Percentiles rank a stretch among this genome's conserved stretches.
Conservation (phyloP, 148 eudicot species). For the Amaranthus palmeri region DNA sequence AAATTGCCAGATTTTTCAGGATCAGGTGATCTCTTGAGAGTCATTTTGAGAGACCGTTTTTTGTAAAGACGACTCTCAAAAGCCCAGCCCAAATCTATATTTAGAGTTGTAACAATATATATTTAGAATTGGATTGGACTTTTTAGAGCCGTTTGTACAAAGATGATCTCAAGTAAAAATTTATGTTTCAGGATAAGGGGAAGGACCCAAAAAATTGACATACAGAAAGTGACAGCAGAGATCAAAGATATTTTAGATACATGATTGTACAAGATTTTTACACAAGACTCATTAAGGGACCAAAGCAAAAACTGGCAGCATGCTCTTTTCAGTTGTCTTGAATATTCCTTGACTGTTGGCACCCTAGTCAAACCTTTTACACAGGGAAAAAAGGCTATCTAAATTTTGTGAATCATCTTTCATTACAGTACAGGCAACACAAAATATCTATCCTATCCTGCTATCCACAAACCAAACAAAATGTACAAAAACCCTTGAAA, state of each 20-base stretch:
- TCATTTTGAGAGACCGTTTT: no score
- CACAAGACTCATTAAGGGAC: background rate
- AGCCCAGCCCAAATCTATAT: no score
- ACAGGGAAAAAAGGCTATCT: conserved; percentile 20
- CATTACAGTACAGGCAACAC: background rate
- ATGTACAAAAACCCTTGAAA: background rate
- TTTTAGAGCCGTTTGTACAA: no score
- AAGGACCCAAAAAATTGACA: background rate
- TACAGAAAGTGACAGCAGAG: conserved; percentile 2
- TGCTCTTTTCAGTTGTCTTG: conserved; percentile 3
- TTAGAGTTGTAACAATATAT: no score
- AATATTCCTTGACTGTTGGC: background rate
- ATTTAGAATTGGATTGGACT: no score
- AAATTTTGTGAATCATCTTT: conserved; percentile 12
- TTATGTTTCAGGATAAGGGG: background rate
- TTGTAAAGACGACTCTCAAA: no score
- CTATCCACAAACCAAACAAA: background rate
- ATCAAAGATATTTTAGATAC: conserved; percentile 27
- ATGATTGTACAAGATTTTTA: conserved; percentile 12
- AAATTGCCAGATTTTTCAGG: background rate
- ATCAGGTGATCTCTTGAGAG: no score
- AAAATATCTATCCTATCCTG: conserved; percentile 3
- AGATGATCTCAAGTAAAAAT: no score
- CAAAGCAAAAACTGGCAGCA: conserved; percentile 17
- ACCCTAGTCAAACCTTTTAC: conserved; percentile 4